Base-by-base conservation (phyloP, 495 filamentous ascomycete genomes). In the Choiromyces venosus region DNA sequence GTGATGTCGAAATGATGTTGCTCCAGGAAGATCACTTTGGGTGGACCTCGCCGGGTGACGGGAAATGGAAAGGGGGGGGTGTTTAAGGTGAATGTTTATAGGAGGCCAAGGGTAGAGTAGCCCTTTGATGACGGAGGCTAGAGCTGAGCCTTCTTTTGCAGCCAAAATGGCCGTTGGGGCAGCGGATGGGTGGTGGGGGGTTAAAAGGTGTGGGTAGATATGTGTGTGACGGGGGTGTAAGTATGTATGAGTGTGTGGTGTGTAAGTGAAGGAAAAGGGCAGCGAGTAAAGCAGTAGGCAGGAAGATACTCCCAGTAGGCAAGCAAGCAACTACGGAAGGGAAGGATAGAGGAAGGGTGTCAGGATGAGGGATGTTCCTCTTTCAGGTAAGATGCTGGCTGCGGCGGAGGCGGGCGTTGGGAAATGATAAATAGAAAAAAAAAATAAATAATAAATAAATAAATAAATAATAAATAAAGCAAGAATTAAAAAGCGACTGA, bases 1-100 rank as follows among this genome's bases (percentile, higher is more conserved):
- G 73, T 77, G 75, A 77, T 77, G 75, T 77, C 75, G 75, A 77
- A 73, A 76, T 77, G 75, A 77, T 77, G 75, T 77, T 76, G 73
- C 68, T 74, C 71, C 74, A 66, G 75, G 75, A 65, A 74, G 75
- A 77, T 77, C 75, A 77, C 75, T 74, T 76, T 77, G 10, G 46
- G 52, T 61, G 52, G 75, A 67, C 74, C 76, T 77, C 75, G 69
- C 75, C 74, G 74, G 75, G 74, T 67, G 74, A 77, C 74, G 74
- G 75, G 74, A 56, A 37, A 73, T 71, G 73, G 52, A 71, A 42
- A 72, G 75, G 75, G 75, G 75, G 73, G n/a, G n/a, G n/a, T n/a
- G n/a, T n/a, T 71, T 69, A 76, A 38, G 66, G 69, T 44, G 75
- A 73, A 77, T 77, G 75, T 77, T 77, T 77, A 77, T 77, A 77